Base-by-base conservation (phyloP, 2,329 filamentous ascomycete genomes). In the Fusarium albidum region DNA sequence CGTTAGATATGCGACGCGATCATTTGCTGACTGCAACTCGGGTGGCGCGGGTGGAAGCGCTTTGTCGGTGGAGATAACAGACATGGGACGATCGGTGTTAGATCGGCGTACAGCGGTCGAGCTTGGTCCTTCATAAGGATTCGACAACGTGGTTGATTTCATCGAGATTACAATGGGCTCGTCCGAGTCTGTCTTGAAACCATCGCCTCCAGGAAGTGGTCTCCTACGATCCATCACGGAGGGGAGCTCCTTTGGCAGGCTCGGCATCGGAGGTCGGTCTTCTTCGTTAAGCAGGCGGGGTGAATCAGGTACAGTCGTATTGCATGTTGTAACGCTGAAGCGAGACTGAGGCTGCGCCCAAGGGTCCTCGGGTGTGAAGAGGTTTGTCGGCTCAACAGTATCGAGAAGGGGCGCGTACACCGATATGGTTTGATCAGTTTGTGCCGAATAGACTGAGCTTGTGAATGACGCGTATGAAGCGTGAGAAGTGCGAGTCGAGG, bases 1-100 rank as follows among this genome's bases (percentile, higher is more conserved):
- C 65, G 89, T 84, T 18, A 95, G 79, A 55, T 82, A 79, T 9
- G 84, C 81, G 13, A 94, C 83, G 25, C 87, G 87, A 68, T 88
- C 86, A 29, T 82, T 78, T 3, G 84, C 78, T 6, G 81, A 76
- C 9, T 70, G 65, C 15, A 80, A 70, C 69, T 90, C 86, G 5
- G 84, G 82, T 1, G 88, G 87, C 9, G 84, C 79, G 18, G 79
- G 79, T 27, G 86, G 85, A 1, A 90, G 80, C 7, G 79, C 79
- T 70, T 90, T 90, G 59, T 80, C 76, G 6, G 73, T 74, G 9
- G 77, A 79, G 35, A 69, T 40, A 15, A 69, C 62, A 5, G 75
- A 75, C 9, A 47, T 51, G n/a, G 62, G 68, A 12, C 70, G 67
- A n/a, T 66, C 52, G 11, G 33, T 17, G 8, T 26, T 32, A 14